These are phyloP conservation scores for Scleromitrula shiraiana DNA, from an alignment of 2,329 filamentous ascomycete genomes.

Conservation along the genomic window DNA sequence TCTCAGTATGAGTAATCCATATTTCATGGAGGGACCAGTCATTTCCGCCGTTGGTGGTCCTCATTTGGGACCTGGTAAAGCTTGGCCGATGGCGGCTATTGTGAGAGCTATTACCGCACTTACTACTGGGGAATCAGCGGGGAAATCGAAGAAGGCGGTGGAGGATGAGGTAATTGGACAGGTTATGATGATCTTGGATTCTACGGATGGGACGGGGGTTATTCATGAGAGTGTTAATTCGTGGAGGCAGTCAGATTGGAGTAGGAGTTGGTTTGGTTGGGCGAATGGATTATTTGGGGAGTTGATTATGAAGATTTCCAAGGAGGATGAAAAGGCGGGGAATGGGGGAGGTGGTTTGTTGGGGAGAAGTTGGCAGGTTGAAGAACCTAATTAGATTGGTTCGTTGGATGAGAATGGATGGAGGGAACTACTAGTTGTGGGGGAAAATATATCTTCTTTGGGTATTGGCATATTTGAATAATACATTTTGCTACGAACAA, in stretches of 20 bases:
- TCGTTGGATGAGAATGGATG: background rate
- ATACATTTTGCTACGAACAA: no score
- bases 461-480: no score
- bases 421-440: background rate
- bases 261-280: constrained; percentile 62
- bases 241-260: constrained; percentile 34
- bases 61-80: constrained; percentile 50
- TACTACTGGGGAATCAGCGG: constrained; percentile 5
- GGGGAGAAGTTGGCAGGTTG: constrained; percentile 6
- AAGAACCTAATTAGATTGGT: background rate
- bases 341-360: background rate
- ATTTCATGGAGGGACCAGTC: constrained; percentile 45
- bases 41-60: constrained; percentile 65
- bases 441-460: background rate
- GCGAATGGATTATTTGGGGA: constrained; percentile 44
- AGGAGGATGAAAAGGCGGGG: constrained; percentile 3
- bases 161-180: constrained; percentile 26
- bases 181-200: constrained; percentile 22
- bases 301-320: background rate
- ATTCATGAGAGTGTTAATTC: constrained; percentile 42
- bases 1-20: constrained; percentile 69
- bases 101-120: constrained; percentile 42
- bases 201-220: constrained; percentile 31
- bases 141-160: constrained; percentile 8
- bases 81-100: constrained; percentile 50